Conservation (phyloP, 331 rosid genomes). For the Rosa hybrid region DNA sequence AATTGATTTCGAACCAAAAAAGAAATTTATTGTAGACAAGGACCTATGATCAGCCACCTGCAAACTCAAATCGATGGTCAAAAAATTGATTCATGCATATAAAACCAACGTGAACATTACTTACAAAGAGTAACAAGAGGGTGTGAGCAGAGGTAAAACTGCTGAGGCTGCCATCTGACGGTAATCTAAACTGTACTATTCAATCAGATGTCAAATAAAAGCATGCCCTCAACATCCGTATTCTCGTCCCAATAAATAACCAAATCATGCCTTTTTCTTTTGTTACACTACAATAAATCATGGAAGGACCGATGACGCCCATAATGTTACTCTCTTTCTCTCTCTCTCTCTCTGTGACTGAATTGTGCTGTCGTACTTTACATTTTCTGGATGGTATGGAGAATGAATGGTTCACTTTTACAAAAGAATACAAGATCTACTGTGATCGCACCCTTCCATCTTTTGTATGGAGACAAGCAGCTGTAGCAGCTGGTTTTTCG, state of each 20-base stretch:
- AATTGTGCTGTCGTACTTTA: constrained; percentile 39
- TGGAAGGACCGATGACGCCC: not conserved
- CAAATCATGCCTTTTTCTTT: not conserved
- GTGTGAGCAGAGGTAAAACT: not conserved
- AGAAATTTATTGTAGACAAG: not conserved
- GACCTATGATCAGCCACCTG: not conserved
- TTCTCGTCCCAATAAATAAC: not conserved
- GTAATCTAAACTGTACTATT: not conserved
- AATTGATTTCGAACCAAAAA: not conserved
- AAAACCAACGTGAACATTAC: not conserved
- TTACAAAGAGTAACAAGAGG: too few relatives aligned
- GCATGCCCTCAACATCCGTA: not conserved
- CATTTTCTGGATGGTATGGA: constrained; percentile 28
- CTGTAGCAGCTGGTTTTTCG: constrained; percentile 5
- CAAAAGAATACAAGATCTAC: constrained; percentile 36
- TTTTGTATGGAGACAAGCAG: constrained; percentile 31
- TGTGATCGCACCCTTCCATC: constrained; percentile 22
- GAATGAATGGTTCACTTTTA: constrained; percentile 16
- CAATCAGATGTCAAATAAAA: not conserved
- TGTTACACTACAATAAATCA: constrained; percentile 8
- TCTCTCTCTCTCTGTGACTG: constrained; percentile 17
- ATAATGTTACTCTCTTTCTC: constrained; percentile 21
- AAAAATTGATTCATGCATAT: not conserved
- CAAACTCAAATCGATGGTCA: not conserved
- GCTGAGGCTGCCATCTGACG: not conserved